Conservation (phyloP, 495 filamentous ascomycete species). For the Trichoderma parareesei region DNA sequence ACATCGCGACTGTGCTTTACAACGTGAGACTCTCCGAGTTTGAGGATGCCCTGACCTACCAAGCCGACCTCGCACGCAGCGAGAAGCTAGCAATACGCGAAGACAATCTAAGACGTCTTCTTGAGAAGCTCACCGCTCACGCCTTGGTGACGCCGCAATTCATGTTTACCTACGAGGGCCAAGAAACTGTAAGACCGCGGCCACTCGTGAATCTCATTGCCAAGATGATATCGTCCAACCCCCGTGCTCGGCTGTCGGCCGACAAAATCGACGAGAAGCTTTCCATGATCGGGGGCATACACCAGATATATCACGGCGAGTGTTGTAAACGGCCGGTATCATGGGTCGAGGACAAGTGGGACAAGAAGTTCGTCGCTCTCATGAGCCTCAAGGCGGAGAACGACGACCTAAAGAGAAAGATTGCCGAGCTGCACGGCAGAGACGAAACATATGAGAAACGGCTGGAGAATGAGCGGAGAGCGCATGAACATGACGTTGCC, state of each 20-base stretch:
- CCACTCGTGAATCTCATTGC: slow-evolving; percentile 27
- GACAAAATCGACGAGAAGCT: slow-evolving; percentile 26
- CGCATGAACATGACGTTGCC: neutral
- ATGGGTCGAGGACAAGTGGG: slow-evolving; percentile 7
- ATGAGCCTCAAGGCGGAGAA: slow-evolving; percentile 14
- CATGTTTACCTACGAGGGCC: slow-evolving; percentile 5
- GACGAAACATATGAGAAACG: slow-evolving; percentile 28
- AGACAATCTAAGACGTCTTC: slow-evolving; percentile 22
- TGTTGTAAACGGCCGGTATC: slow-evolving; percentile 22
- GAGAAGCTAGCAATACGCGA: slow-evolving; percentile 12
- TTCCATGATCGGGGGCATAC: slow-evolving; percentile 30
- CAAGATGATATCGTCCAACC: slow-evolving; percentile 25
- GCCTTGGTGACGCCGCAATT: slow-evolving; percentile 18
- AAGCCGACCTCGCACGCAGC: slow-evolving; percentile 11
- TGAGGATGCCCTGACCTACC: slow-evolving; percentile 25
- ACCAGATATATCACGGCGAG: slow-evolving; percentile 33
- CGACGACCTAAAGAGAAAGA: slow-evolving; percentile 19
- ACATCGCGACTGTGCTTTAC: slow-evolving; percentile 28
- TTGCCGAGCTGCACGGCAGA: slow-evolving; percentile 25
- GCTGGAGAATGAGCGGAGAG: slow-evolving; percentile 20
- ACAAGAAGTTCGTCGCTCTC: slow-evolving; percentile 24
- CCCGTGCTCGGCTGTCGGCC: slow-evolving; percentile 23
- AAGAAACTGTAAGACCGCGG: slow-evolving; percentile 21
- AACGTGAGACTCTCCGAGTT: slow-evolving; percentile 25
- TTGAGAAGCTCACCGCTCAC: slow-evolving; percentile 18